Percentiles rank a stretch among this genome's conserved stretches.
Evolutionary conservation across 805 yeast species (phyloP).

Genomic region (Groenewaldozyma tartarivorans): DNA sequence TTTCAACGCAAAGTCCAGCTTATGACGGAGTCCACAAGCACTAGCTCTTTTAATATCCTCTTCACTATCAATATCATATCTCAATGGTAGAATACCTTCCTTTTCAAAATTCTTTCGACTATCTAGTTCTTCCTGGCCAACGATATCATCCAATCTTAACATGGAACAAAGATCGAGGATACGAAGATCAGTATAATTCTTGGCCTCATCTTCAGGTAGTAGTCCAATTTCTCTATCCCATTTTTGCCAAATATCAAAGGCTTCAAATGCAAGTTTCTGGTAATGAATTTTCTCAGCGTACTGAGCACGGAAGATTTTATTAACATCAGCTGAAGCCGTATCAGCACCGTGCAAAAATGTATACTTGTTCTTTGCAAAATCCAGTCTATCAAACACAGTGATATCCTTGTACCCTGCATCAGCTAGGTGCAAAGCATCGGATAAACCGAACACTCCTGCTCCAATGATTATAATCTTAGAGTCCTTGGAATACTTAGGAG

Average conservation of each 20-base stretch:
- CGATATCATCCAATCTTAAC: conserved; percentile 2
- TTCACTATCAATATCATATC: background rate
- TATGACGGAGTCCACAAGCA: conserved; percentile 4
- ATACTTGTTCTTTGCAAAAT: conserved; percentile 2
- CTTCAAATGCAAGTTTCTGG: conserved; percentile 8
- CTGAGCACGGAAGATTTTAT: conserved; percentile 8
- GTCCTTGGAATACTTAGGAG: conserved; percentile 1
- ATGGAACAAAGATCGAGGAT: conserved; percentile 1
- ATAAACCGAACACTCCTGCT: conserved; percentile 14
- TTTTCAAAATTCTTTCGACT: conserved; percentile 3
- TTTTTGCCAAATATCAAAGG: conserved; percentile 5
- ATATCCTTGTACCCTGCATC: conserved; percentile 5
- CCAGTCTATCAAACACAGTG: conserved; percentile 6
- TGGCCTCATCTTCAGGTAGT: background rate
- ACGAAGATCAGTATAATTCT: background rate
- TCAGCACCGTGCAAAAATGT: conserved; percentile 6
- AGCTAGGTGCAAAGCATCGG: conserved; percentile 8
- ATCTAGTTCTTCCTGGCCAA: background rate
- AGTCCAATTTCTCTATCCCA: conserved; percentile 3
- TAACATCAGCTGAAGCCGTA: conserved; percentile 8
- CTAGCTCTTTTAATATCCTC: conserved; percentile 4
- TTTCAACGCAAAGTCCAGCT: conserved; percentile 2
- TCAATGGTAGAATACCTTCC: conserved; percentile 1
- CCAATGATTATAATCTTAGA: conserved; percentile 14
- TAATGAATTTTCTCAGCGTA: conserved; percentile 10